Evolutionary conservation across 495 filamentous ascomycete genomes (phyloP), one percentile per base, ranked within the genome.

Genomic region (Geopyxis carbonaria): DNA sequence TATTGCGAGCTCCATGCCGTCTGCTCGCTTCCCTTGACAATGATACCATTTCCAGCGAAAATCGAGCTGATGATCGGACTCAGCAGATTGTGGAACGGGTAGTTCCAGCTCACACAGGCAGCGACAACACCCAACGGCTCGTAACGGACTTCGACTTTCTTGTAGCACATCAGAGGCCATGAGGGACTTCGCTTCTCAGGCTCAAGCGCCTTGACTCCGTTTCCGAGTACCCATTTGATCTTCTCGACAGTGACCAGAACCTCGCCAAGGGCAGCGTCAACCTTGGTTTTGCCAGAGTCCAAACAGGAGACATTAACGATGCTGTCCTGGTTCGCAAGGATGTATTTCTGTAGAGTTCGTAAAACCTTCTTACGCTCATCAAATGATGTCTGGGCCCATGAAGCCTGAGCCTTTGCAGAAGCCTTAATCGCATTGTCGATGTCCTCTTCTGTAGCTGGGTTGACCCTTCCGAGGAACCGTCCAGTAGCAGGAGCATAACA

Each of bases 41-140:
- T 62, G 45, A 99, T 72, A 24, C 70, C 81, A 55, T 94, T 93
- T 25, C 91, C 89, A n/a, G 83, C 69, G 58, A 94, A 94, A 29
- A 95, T 67, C 11, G 82, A 73, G 45, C 79, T 80, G 54, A 99
- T 91, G 33, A 93, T 70, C 0, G 89, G 89, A 2, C 78, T 79
- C 28, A 99, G 70, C 45, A 95, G 65, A 60, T 99, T 99, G 60
- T 99, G 89, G 58, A 94, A 92, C 31, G 86, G 70, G 50, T 65
- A 97, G 65, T 99, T 99, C 89, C 89, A 99, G 51, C 81, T 91
- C 24, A 95, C 81, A 32, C 82, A 75, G 11, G 91, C 89, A 13
- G 81, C 76, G 19, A 99, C 80, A 11, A 99, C 80, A 0, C 89
- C 91, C 16, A 95, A 64, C 11, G 89, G 86, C 57, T 99, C 89